Base-by-base conservation (phyloP, 257 asterid genomes). In the Echium plantagineum region DNA sequence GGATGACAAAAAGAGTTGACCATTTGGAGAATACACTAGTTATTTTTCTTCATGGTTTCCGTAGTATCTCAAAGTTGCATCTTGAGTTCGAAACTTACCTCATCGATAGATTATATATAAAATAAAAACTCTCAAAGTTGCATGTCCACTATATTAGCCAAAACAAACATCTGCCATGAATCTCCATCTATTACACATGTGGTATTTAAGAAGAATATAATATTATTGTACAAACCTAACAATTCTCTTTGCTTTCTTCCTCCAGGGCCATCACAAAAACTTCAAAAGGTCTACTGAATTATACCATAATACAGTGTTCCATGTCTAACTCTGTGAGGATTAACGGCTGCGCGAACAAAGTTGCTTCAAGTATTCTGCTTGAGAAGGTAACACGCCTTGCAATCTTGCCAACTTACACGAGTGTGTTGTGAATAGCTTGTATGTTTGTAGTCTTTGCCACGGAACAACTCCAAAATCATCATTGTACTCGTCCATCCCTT, bases 391-490 rank as follows among this genome's bases (percentile, higher is more conserved):
- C 51, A 81, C 88, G 19, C 99, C 99, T 59, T 93, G 99, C 69
- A 89, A 56, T 71, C 78, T 80, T 3, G 97, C 95, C 46, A 93
- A 85, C 69, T 66, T 75, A 72, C 99, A 89, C 6, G 99, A 93
- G 42, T 93, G 99, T 26, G 87, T 76, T 0, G 94, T 72, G 63
- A 93, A 82, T 66, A 93, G 80, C 72, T 77, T 61, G 71, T 86
- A 84, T 0, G 86, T 84, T 15, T 89, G 78, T 8, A 62, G 71
- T 58, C 85, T 81, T 66, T 80, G 71, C 97, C 97, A 93, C 13
- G 99, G 97, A 54, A 93, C 80, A 10, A 93, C 67, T 18, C 97
- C 99, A 49, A 86, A 93, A n/a, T 93, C 97, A 3, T 93, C 99
- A 20, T 85, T 86, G 46, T 81, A 86, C 3, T 79, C 83, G 60